A percentile compares a stretch with the other conserved stretches of the same genome.
Conservation (phyloP, 1,139 yeast genomes). For the Taiozyma sp. region DNA sequence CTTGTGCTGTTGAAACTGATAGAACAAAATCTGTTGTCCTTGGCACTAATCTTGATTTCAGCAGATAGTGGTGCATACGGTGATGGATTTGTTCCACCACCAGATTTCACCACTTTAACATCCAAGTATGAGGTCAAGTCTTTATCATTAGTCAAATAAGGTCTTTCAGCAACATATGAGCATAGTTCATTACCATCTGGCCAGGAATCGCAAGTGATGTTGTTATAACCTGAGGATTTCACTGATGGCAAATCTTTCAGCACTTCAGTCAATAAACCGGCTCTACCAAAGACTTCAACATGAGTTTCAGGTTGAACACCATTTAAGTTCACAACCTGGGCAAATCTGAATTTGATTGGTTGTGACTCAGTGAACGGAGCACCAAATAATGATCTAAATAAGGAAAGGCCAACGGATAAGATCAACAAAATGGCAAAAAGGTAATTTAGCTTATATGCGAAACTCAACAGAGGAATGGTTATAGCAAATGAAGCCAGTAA, state of each 20-base stretch:
- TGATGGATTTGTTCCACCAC: slow-evolving; percentile 35
- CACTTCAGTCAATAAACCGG: slow-evolving; percentile 38
- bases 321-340: slow-evolving; percentile 50
- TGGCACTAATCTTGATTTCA: slow-evolving; percentile 52
- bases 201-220: slow-evolving; percentile 32
- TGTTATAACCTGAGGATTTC: slow-evolving; percentile 29
- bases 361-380: slow-evolving; percentile 53
- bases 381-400: slow-evolving; percentile 33
- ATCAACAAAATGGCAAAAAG: slow-evolving; percentile 40
- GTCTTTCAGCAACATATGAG: slow-evolving; percentile 47
- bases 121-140: slow-evolving; percentile 40
- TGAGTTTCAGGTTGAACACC: slow-evolving; percentile 25
- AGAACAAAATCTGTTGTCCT: slow-evolving; percentile 61
- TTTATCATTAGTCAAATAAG: slow-evolving; percentile 38
- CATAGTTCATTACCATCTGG: slow-evolving; percentile 51
- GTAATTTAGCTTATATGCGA: slow-evolving; percentile 63
- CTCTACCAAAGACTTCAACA: slow-evolving; percentile 50
- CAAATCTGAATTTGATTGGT: slow-evolving; percentile 69
- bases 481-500: slow-evolving; percentile 36
- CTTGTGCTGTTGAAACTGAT: slow-evolving; percentile 49
- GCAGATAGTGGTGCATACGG: slow-evolving; percentile 70
- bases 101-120: slow-evolving; percentile 45
- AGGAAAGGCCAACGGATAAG: slow-evolving; percentile 33
- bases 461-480: slow-evolving; percentile 62
- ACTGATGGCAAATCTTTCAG: slow-evolving; percentile 62